Percentiles rank a stretch among this genome's conserved stretches.
Conservation (phyloP, 352 stramenopile species). For the Phytophthora tubulina region DNA sequence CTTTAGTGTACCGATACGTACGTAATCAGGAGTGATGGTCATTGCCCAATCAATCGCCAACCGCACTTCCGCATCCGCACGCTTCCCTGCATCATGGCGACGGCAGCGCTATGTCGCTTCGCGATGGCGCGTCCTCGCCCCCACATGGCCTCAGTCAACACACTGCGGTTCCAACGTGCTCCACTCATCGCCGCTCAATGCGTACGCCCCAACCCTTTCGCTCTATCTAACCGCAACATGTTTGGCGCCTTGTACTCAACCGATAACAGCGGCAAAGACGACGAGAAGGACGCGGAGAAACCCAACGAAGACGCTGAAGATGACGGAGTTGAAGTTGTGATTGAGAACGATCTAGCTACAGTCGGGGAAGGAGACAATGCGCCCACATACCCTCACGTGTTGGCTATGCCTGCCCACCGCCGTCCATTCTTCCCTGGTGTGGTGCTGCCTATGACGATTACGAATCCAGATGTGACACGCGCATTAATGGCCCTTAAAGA, state of each 20-base stretch:
- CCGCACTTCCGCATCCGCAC: slow-evolving; percentile 7
- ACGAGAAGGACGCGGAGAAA: slow-evolving; percentile 38
- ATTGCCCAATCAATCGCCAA: background rate
- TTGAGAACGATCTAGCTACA: slow-evolving; percentile 66
- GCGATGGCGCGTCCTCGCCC: slow-evolving; percentile 32
- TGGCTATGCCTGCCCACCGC: slow-evolving; percentile 80
- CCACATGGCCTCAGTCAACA: background rate
- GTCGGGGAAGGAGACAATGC: slow-evolving; percentile 76
- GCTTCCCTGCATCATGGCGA: slow-evolving; percentile 40
- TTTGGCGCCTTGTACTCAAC: slow-evolving; percentile 47
- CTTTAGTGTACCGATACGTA: background rate
- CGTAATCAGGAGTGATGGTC: slow-evolving; percentile 27
- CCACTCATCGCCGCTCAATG: slow-evolving; percentile 8
- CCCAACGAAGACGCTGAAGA: slow-evolving; percentile 31
- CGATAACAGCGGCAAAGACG: slow-evolving; percentile 30
- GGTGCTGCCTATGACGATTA: slow-evolving; percentile 88
- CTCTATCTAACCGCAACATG: slow-evolving; percentile 9
- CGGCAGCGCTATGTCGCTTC: slow-evolving; percentile 48
- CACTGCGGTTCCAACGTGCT: slow-evolving; percentile 9
- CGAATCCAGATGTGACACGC: slow-evolving; percentile 87
- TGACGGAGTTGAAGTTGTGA: slow-evolving; percentile 52
- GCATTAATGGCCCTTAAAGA: slow-evolving; percentile 90
- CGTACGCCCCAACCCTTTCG: slow-evolving; percentile 20
- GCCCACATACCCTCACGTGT: slow-evolving; percentile 75
- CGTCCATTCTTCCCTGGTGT: slow-evolving; percentile 87